These are phyloP conservation scores for Acanthamoeba comandoni DNA, from an alignment of 208 protist genomes.

Conservation along the genomic window DNA sequence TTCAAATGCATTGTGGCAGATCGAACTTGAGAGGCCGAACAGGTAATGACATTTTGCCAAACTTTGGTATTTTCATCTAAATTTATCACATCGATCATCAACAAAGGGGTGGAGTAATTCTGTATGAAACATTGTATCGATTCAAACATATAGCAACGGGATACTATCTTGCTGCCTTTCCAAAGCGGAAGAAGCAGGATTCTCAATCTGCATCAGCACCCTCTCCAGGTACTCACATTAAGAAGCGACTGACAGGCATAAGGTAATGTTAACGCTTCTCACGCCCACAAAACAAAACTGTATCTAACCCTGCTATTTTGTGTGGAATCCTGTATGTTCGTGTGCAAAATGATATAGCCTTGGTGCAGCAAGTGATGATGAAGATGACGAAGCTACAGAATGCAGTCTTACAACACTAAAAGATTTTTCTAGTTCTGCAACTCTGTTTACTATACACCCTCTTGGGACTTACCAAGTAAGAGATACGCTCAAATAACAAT, in stretches of 20 bases:
- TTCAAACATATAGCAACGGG: constrained; percentile 55
- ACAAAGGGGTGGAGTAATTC: too few species aligned
- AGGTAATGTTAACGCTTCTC: neutral
- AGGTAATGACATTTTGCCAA: neutral
- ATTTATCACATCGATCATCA: too few species aligned
- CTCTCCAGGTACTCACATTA: neutral
- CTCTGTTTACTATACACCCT: constrained; percentile 32
- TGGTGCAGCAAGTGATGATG: constrained; percentile 25
- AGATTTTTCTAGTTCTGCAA: constrained; percentile 19
- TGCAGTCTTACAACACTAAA: constrained; percentile 26
- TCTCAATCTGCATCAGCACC: neutral
- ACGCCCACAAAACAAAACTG: neutral
- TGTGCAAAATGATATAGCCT: neutral
- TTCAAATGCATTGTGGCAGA: constrained; percentile 42
- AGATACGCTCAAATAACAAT: neutral
- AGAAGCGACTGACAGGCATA: neutral
- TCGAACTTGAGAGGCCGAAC: constrained; percentile 50
- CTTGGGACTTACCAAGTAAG: constrained; percentile 25
- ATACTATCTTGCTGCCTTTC: neutral
- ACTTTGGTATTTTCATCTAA: neutral
- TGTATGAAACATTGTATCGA: too few species aligned
- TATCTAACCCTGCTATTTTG: neutral
- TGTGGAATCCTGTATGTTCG: too few species aligned
- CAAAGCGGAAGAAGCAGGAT: constrained; percentile 26
- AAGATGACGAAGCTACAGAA: constrained; percentile 23